Evolutionary conservation across 495 filamentous ascomycete genomes (phyloP).

Genomic region (Hypoxylon lenormandii): DNA sequence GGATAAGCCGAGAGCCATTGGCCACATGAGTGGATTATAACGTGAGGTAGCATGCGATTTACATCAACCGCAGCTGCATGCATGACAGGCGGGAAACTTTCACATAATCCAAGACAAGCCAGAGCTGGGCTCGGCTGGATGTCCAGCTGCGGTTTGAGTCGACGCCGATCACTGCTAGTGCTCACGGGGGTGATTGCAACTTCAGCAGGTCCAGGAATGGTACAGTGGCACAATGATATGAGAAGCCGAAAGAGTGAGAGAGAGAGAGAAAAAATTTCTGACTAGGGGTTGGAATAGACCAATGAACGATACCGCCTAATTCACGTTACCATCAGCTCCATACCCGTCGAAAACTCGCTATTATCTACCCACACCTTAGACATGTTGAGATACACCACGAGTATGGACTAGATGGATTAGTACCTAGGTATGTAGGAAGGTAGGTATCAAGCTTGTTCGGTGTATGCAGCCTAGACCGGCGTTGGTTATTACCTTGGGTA

Average conservation of each 20-base stretch:
- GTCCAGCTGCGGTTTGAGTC: conserved; percentile 45
- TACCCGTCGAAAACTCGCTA: conserved; percentile 29
- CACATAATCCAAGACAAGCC: conserved; percentile 12
- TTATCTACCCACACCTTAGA: conserved; percentile 28
- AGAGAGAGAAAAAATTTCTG: neutral
- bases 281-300: conserved; percentile 15
- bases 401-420: conserved; percentile 7
- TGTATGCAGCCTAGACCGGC: neutral
- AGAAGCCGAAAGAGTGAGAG: conserved; percentile 1
- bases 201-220: conserved; percentile 35
- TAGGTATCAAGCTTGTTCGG: conserved; percentile 13
- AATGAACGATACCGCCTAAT: conserved; percentile 35
- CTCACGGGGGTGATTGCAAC: conserved; percentile 40
- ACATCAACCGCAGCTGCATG: conserved; percentile 47
- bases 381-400: neutral
- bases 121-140: conserved; percentile 43
- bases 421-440: conserved; percentile 12
- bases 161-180: conserved; percentile 43
- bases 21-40: conserved; percentile 42
- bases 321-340: conserved; percentile 42
- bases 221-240: conserved; percentile 41
- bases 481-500: conserved; percentile 16
- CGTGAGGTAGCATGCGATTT: conserved; percentile 46
- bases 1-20: conserved; percentile 41
- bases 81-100: conserved; percentile 45